Base-by-base conservation (phyloP, 805 yeast species). In the Barnettozyma salicaria region DNA sequence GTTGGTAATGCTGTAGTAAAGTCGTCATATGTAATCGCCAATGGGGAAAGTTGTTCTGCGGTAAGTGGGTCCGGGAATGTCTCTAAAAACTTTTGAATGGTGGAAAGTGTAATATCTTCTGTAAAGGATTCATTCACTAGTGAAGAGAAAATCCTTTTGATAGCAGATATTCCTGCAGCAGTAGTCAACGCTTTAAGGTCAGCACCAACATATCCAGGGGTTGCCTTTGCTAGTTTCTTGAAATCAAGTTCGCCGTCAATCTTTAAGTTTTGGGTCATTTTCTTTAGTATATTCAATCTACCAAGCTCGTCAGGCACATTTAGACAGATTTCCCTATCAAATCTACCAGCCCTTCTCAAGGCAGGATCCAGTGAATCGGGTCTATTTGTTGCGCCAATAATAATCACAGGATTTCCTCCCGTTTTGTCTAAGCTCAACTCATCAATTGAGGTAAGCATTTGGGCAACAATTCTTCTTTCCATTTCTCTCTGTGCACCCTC, bases 141-240 rank as follows among this genome's bases (percentile, higher is more conserved):
- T n/a, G 76, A 67, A 39, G 77, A 75, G 56, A 90, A 90, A 5
- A 92, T 89, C 48, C 98, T 72, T 55, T 90, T 89, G 44, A 92
- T 89, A 1, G 97, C 96, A 45, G 85, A 74, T 14, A 88, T 83
- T 40, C 97, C 97, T 0, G 98, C 96, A 3, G 96, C 96, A 0
- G 96, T 78, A 1, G 86, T 94, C 40, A 92, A 69, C 11, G 97
- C 94, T 52, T 88, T 87, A 48, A 92, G 70, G 66, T 92, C 98
- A 2, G 98, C 98, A 36, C 97, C 98, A 6, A 92, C 98, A 60
- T 78, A 92, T 12, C 98, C 98, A 0, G 98, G 97, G 0, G 98
- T 92, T 65, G 85, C 65, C 54, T 89, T 89, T 2, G 97, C 96
- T 34, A 92, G 66, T 42, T 73, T 72, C 30, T 62, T 53, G 56